phyloP scores from a whole-genome alignment of 257 asterid genomes.

The Anisodus tanguticus region DNA sequence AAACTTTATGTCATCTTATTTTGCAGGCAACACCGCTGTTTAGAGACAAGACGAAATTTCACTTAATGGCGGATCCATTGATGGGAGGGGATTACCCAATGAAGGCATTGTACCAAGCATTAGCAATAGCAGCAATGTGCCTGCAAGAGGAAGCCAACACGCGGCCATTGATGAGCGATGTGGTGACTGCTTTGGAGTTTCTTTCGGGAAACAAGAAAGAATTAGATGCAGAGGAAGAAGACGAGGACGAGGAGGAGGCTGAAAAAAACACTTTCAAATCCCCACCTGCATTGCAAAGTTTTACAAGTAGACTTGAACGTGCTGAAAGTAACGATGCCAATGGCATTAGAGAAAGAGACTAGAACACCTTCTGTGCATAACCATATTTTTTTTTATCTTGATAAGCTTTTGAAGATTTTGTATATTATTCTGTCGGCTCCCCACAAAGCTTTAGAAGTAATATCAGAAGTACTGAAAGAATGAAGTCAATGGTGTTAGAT shows the following conservation, averaged over 20 bases:
- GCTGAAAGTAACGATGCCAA: constrained; percentile 4
- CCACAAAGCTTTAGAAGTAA: constrained; percentile 1
- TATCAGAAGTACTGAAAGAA: not conserved
- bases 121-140: constrained; percentile 87
- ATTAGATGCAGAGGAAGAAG: constrained; percentile 31
- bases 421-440: not conserved
- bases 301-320: constrained; percentile 27
- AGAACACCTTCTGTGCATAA: constrained; percentile 14
- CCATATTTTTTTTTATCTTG: not conserved
- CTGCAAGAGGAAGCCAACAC: constrained; percentile 68
- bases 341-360: not conserved
- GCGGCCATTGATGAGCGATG: constrained; percentile 75
- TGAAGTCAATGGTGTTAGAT: constrained; percentile 19
- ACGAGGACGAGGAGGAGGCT: not conserved
- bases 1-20: not conserved
- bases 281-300: constrained; percentile 29
- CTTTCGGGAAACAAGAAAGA: constrained; percentile 42
- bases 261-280: not conserved
- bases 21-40: constrained; percentile 76
- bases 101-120: constrained; percentile 72
- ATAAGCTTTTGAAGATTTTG: not conserved
- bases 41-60: constrained; percentile 74
- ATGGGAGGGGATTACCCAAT: constrained; percentile 62
- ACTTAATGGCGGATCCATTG: constrained; percentile 73
- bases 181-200: constrained; percentile 69